Evolutionary conservation across 1,139 yeast species (phyloP).

Genomic region (Lodderomyces theae): DNA sequence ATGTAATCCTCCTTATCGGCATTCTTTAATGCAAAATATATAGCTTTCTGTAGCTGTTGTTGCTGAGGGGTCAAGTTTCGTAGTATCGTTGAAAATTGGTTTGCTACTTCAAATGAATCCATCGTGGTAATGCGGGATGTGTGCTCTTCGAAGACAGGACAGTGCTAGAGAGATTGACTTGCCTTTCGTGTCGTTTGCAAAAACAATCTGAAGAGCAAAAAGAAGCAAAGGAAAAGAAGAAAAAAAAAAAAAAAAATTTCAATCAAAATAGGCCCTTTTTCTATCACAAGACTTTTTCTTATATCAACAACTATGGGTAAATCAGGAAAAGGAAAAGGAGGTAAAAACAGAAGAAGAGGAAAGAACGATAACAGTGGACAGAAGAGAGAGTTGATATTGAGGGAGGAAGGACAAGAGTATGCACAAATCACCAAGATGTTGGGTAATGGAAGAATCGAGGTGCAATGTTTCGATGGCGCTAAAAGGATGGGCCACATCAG

Average conservation of each 20-base stretch:
- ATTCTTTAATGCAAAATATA: slow-evolving; percentile 59
- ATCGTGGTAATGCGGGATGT: slow-evolving; percentile 32
- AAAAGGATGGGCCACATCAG: slow-evolving; percentile 97
- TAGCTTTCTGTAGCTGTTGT: slow-evolving; percentile 52
- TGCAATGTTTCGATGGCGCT: slow-evolving; percentile 88
- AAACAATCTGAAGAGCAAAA: neutral
- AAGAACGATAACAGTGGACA: slow-evolving; percentile 90
- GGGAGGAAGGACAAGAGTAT: slow-evolving; percentile 97
- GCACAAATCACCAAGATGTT: slow-evolving; percentile 98
- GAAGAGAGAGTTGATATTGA: slow-evolving; percentile 88
- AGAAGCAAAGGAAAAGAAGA: slow-evolving; percentile 2
- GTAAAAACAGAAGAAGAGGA: slow-evolving; percentile 97
- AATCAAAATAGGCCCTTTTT: slow-evolving; percentile 3
- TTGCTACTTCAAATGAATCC: slow-evolving; percentile 80
- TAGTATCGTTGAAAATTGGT: slow-evolving; percentile 63
- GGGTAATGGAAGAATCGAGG: slow-evolving; percentile 97
- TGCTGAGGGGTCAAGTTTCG: slow-evolving; percentile 62
- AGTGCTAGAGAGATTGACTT: too few species aligned
- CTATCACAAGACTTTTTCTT: neutral
- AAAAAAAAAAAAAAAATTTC: slow-evolving; percentile 4
- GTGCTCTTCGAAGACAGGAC: too few species aligned
- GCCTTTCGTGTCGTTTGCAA: slow-evolving; percentile 3
- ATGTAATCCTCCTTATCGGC: slow-evolving; percentile 67
- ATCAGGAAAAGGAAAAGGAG: slow-evolving; percentile 58
- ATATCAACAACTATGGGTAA: slow-evolving; percentile 37